Evolutionary conservation across 352 stramenopile species (phyloP), one percentile per base, ranked within the genome.

Genomic region (Globisporangium carolinianum): DNA sequence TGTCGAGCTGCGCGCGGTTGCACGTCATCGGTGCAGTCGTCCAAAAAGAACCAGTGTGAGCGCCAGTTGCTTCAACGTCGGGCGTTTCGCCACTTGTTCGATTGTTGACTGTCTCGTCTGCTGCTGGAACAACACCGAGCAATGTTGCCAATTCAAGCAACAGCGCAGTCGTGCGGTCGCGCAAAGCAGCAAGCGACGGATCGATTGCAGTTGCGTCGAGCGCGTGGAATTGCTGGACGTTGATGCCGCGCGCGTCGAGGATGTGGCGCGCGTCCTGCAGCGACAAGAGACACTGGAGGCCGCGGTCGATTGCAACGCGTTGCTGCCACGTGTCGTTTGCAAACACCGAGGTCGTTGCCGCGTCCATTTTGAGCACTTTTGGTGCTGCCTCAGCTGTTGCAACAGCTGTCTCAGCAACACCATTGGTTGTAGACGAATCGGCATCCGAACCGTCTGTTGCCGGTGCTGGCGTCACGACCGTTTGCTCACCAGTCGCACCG

Each of bases 211-310:
- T 46, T 10, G 73, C 69, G 61, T 85, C 72, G 71, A 94, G 80
- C 37, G 81, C 85, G 60, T 94, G 85, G 61, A 94, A 94, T 52
- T 91, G 77, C 66, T 91, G 82, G 35, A 93, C 85, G 50, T 93
- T 91, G 39, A 94, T 82, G 18, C 82, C 78, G 18, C 85, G 82
- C 7, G 85, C 85, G 51, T 94, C 85, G 32, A 94, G 62, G 41
- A 94, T 63, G 49, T 93, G 85, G 41, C 85, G 85, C 4, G 83
- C 85, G 18, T 94, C 85, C 55, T 94, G 80, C 15, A 94, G 63
- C 9, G 85, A 88, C 42, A 94, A 55, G 57, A 94, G 60, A 51
- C 83, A 89, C 48, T 90, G 73, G 58, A 91, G 73, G 5, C 83
- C 83, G 14, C 80, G 77, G 55, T 92, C 79, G 39, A 94, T 76